A percentile compares a stretch with the other conserved stretches of the same genome.
phyloP scores from a whole-genome alignment of 202 grass and related monocot species.

The Alloteropsis angusta region DNA sequence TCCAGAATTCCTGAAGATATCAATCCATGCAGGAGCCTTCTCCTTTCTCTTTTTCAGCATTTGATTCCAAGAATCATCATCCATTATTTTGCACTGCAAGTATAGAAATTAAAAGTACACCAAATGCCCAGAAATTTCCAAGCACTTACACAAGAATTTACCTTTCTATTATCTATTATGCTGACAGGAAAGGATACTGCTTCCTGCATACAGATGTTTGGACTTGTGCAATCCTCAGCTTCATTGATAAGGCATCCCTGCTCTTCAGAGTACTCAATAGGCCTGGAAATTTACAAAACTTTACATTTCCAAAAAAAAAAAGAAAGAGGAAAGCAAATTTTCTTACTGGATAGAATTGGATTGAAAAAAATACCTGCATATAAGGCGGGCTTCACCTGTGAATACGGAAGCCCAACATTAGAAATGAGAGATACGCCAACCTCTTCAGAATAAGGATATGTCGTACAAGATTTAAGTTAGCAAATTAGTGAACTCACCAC shows the following conservation, averaged over 20 bases:
- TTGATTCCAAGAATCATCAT: slow-evolving; percentile 16
- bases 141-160: not conserved
- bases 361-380: slow-evolving; percentile 43
- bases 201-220: slow-evolving; percentile 24
- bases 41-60: slow-evolving; percentile 21
- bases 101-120: not conserved
- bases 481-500: slow-evolving; percentile 29
- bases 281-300: slow-evolving; percentile 15
- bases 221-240: not conserved
- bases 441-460: not conserved
- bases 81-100: slow-evolving; percentile 38
- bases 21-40: slow-evolving; percentile 31
- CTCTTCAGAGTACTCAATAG: slow-evolving; percentile 21
- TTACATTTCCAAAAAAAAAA: not conserved
- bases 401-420: slow-evolving; percentile 5
- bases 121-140: slow-evolving; percentile 18
- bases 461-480: not conserved
- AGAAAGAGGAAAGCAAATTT: not conserved
- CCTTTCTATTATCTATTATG: slow-evolving; percentile 32
- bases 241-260: slow-evolving; percentile 29
- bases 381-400: slow-evolving; percentile 45
- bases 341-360: not conserved
- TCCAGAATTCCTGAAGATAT: not conserved
- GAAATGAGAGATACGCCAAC: not conserved
- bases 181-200: slow-evolving; percentile 48